Evolutionary conservation across 2,329 filamentous ascomycete genomes (phyloP), one percentile per base, ranked within the genome.

Genomic region (Fusarium scirpi): DNA sequence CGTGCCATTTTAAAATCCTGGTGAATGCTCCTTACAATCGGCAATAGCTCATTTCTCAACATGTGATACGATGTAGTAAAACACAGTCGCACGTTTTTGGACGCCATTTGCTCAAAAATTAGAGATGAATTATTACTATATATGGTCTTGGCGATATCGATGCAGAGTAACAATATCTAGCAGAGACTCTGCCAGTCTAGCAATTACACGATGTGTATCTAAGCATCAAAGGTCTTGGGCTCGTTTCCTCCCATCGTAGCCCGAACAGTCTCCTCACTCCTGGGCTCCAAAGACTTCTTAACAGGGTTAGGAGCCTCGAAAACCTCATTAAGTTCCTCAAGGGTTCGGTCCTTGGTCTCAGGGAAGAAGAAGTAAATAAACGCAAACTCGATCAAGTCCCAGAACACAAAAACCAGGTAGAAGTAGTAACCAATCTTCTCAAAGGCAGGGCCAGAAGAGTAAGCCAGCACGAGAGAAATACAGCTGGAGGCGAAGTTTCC

Each of bases 291-390:
- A 1, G 70, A 72, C 47, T 72, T 72, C 32, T 61, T 70, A 3
- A 72, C 70, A 9, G 70, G 70, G 8, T 70, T 18, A 2, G 51
- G 63, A 1, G 70, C 70, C 12, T 72, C 67, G 12, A 72, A 72
- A 2, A 72, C 70, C 13, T 72, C 70, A 11, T 47, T 46, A 0
- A 88, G 70, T 70, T 88, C 85, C 76, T 88, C 86, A 27, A 88
- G 79, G 16, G 85, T 84, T 8, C 81, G 74, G 9, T 80, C 80
- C 60, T 83, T 84, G 8, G 82, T 84, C 67, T 84, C 82, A 0
- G 81, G 81, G 69, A 82, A 87, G 62, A 85, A 82, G 66, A 87
- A 84, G 70, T 85, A 88, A 32, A 84, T 82, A 18, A 83, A 65
- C 0, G 65, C 76, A 8, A 74, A 78, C 65, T 84, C 82, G 11